These are phyloP conservation scores for Hamigera avellanea DNA, from an alignment of 495 filamentous ascomycete species.

Conservation along the genomic window DNA sequence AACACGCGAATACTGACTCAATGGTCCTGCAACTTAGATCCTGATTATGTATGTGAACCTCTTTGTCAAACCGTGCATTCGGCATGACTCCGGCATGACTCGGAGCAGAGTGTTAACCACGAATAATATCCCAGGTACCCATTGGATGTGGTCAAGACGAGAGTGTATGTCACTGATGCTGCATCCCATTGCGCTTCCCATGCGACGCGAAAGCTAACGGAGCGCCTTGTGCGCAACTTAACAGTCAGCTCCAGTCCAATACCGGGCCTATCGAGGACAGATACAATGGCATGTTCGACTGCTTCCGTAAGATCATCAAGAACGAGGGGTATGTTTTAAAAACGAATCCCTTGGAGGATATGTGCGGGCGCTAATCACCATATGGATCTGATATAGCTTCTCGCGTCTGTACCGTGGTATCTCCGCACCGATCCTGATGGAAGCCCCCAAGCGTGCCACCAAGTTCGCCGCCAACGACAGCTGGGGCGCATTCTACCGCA, in stretches of 20 bases:
- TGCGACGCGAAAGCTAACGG: background rate
- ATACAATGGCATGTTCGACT: conserved; percentile 97
- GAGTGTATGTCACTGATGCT: conserved; percentile 61
- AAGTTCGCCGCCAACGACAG: conserved; percentile 99
- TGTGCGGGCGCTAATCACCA: background rate
- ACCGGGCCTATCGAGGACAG: conserved; percentile 47
- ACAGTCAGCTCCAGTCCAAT: conserved; percentile 77
- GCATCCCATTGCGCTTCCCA: background rate
- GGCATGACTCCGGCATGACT: background rate
- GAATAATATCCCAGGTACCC: conserved; percentile 76
- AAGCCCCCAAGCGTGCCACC: conserved; percentile 94
- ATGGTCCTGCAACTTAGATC: conserved; percentile 41
- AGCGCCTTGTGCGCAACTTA: background rate
- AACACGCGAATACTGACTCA: conserved; percentile 10
- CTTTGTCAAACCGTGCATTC: background rate
- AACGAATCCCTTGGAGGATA: background rate
- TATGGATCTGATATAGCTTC: conserved; percentile 37
- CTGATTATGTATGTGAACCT: conserved; percentile 58
- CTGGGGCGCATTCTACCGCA: conserved; percentile 88
- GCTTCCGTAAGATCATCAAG: conserved; percentile 88
- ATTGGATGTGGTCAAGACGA: conserved; percentile 94
- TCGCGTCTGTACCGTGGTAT: conserved; percentile 93
- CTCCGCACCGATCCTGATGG: conserved; percentile 92
- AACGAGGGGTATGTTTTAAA: conserved; percentile 69
- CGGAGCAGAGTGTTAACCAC: background rate